Conservation (phyloP, 139 green algal species). For the Haematococcus sp. region DNA sequence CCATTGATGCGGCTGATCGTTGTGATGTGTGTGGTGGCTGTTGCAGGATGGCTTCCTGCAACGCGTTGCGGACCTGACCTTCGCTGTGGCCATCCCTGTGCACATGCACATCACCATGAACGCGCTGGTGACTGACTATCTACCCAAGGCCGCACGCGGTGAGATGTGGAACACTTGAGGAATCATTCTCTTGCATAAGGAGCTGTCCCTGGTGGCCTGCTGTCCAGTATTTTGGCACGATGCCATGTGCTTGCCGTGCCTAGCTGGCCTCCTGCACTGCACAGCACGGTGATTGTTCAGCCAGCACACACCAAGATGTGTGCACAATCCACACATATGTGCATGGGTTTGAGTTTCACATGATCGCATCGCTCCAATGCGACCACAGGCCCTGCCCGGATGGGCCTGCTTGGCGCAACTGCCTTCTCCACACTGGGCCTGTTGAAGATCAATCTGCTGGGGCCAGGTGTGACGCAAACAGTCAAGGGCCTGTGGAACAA, state of each 20-base stretch:
- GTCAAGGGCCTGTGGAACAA: constrained; percentile 57
- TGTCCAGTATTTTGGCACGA: background rate
- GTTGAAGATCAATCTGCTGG: constrained; percentile 68
- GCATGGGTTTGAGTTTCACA: background rate
- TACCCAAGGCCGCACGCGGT: constrained; percentile 58
- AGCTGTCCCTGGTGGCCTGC: background rate
- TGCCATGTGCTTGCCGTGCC: background rate
- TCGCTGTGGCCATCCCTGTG: constrained; percentile 59
- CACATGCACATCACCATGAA: constrained; percentile 78
- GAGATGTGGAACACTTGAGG: background rate
- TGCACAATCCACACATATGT: background rate
- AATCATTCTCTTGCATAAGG: background rate
- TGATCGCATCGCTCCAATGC: too few relatives aligned
- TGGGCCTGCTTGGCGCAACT: constrained; percentile 53
- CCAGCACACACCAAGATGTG: background rate
- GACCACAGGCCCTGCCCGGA: constrained; percentile 42
- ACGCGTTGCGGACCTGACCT: constrained; percentile 48
- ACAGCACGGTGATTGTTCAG: too few relatives aligned
- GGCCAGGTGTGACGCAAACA: constrained; percentile 59
- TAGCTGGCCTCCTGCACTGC: too few relatives aligned
- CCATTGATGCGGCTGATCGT: too few relatives aligned
- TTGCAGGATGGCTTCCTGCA: constrained; percentile 42
- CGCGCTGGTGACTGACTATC: constrained; percentile 73
- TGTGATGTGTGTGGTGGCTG: background rate
- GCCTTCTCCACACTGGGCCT: constrained; percentile 62